Percentiles rank a stretch among this genome's conserved stretches.
These are phyloP conservation scores for Aurinia saxatilis DNA, from an alignment of 345 rosid genomes.

Conservation along the genomic window DNA sequence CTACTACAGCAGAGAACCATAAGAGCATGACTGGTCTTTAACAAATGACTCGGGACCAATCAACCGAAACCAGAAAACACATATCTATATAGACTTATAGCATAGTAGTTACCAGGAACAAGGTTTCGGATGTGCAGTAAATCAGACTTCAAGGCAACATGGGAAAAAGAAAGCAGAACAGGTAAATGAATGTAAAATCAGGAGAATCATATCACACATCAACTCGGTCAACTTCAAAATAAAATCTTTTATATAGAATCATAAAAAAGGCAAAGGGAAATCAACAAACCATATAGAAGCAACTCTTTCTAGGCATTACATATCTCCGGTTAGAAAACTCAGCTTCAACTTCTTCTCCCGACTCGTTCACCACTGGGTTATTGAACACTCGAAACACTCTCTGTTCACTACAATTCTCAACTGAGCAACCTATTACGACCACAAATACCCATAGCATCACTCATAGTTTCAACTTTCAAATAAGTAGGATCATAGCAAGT, in stretches of 20 bases:
- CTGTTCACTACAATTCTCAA: constrained; percentile 16
- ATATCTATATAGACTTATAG: not conserved
- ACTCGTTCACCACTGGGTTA: constrained; percentile 50
- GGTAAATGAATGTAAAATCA: not conserved
- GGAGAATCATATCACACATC: not conserved
- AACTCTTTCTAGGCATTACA: constrained; percentile 54
- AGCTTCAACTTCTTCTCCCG: constrained; percentile 53
- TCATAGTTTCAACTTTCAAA: not conserved
- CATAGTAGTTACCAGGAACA: constrained; percentile 59
- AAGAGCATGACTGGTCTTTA: not conserved
- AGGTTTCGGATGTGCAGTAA: constrained; percentile 71
- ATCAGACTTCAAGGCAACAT: constrained; percentile 56
- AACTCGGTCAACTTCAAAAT: too few relatives aligned
- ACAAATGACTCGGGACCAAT: not conserved
- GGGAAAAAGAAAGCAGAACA: constrained; percentile 18
- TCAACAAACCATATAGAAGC: constrained; percentile 71
- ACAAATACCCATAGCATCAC: not conserved
- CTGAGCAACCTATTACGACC: constrained; percentile 23
- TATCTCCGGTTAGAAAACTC: constrained; percentile 43
- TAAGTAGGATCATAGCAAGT: not conserved
- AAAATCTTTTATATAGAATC: not conserved
- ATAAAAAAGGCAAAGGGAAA: not conserved
- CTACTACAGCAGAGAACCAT: not conserved
- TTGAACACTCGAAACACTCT: constrained; percentile 47
- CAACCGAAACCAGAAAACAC: not conserved